Base-by-base conservation (phyloP, 495 filamentous ascomycete species). In the Staphylotrichum longicolle region DNA sequence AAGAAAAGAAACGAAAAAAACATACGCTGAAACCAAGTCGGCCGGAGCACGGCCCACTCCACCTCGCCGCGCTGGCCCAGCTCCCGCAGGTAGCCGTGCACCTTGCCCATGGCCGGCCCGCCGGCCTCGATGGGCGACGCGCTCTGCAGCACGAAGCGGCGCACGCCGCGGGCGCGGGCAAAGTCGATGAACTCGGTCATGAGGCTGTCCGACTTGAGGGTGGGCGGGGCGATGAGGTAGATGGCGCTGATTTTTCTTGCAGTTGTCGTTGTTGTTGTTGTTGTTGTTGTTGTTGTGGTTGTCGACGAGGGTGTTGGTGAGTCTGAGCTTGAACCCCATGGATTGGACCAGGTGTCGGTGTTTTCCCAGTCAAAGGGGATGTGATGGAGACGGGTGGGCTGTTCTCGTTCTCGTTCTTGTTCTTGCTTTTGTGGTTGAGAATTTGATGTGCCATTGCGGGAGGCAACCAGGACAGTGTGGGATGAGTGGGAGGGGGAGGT, bases 301-400 rank as follows among this genome's bases (percentile, higher is more conserved):
- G 1, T 45, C 56, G 44, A 20, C 27, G 63, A 20, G 34, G 9
- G 41, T 37, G 1, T 54, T 30, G 15, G 60, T 58, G 8, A 51
- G 20, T 27, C 20, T 27, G 5, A 42, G 30, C n/a, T 3, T 5
- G 39, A 32, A 33, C 10, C 39, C 58, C 78, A 80, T 7, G 72
- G 63, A 9, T 60, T 61, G 20, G 45, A 45, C 67, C 72, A 81
- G 1, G 79, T 82, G 40, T 65, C 33, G 32, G 60, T 33, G 69
- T 84, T 72, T 47, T 70, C 20, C 77, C 79, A 83, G 72, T 83
- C 74, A 61, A 83, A 83, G 35, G 67, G 66, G 20, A 79, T 72
- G 48, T 67, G 73, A 7, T 58, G 56, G 15, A 66, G 40, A 7
- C 20, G 20, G 20, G 20, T 27, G 20, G 20, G 20, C 20, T 27